phyloP scores from a whole-genome alignment of 139 green algal species.

The Closterium sp. region DNA sequence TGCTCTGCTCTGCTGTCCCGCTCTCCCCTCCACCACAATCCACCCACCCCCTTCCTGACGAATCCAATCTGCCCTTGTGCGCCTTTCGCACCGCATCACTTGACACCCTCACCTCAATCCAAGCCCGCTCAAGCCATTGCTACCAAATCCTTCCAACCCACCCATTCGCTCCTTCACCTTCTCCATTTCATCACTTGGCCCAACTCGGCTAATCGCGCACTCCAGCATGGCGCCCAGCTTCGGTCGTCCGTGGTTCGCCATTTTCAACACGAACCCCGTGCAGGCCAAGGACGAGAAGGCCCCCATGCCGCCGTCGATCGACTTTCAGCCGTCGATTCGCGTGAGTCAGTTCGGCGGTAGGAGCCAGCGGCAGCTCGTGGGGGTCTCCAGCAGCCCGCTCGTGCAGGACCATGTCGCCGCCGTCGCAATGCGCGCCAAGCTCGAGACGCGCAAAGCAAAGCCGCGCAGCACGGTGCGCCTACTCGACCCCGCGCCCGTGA shows the following conservation, averaged over 20 bases:
- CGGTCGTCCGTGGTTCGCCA: neutral
- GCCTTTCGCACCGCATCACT: too few relatives aligned
- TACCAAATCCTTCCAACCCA: too few relatives aligned
- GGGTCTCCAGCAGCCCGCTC: neutral
- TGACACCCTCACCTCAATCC: neutral
- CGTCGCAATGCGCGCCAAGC: neutral
- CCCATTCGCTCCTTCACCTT: too few relatives aligned
- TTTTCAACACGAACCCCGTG: neutral
- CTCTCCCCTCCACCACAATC: neutral
- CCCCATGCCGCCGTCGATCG: neutral
- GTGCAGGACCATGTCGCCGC: neutral
- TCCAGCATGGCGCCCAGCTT: neutral
- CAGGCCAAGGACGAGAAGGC: neutral
- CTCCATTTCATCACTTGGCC: too few relatives aligned
- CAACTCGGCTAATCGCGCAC: neutral
- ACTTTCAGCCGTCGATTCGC: neutral
- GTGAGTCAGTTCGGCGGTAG: neutral
- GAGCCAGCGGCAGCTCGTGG: neutral
- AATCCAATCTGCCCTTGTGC: too few relatives aligned
- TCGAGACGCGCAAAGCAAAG: neutral
- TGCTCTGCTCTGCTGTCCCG: neutral
- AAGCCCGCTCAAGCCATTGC: too few relatives aligned
- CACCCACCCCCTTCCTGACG: neutral
- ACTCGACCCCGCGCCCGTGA: neutral
- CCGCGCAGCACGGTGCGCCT: neutral